A percentile compares a stretch with the other conserved stretches of the same genome.
phyloP scores from a whole-genome alignment of 306 rosid genomes.

The Aeschynomene evenia region DNA sequence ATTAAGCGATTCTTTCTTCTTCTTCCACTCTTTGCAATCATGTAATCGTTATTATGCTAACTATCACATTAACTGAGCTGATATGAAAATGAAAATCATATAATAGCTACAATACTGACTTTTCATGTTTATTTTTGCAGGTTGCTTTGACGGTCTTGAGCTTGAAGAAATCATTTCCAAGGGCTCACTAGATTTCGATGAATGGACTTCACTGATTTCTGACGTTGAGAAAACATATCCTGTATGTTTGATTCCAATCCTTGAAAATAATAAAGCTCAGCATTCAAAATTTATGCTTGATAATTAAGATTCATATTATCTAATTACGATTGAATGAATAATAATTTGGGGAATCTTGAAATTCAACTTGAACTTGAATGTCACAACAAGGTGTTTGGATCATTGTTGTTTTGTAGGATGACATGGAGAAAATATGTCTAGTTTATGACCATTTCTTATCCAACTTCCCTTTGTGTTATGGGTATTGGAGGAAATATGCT shows the following conservation, averaged over 20 bases:
- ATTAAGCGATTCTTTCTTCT: too few species aligned
- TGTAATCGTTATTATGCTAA: too few species aligned
- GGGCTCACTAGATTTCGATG: constrained; percentile 57
- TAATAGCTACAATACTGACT: too few species aligned
- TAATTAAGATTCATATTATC: background rate
- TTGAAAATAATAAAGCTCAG: constrained; percentile 14
- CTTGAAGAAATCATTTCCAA: constrained; percentile 42
- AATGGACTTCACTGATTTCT: constrained; percentile 65
- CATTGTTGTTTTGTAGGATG: constrained; percentile 69
- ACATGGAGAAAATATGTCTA: constrained; percentile 50
- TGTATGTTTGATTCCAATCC: constrained; percentile 46
- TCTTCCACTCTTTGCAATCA: too few species aligned
- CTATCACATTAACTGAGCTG: too few species aligned
- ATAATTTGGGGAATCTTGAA: constrained; percentile 9
- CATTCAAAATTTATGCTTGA: background rate
- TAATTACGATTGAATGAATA: background rate
- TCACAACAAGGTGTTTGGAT: constrained; percentile 21
- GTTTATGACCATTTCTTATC: constrained; percentile 74
- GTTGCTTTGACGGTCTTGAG: constrained; percentile 40
- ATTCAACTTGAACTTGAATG: constrained; percentile 23
- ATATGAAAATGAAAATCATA: too few species aligned
- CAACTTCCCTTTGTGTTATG: constrained; percentile 79
- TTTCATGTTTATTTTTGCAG: constrained; percentile 43
- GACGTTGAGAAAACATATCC: constrained; percentile 52
- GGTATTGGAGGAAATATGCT: constrained; percentile 87